phyloP scores from a whole-genome alignment of 2,329 filamentous ascomycete species.

The Ophiognomonia clavigignenti-juglandacearum region DNA sequence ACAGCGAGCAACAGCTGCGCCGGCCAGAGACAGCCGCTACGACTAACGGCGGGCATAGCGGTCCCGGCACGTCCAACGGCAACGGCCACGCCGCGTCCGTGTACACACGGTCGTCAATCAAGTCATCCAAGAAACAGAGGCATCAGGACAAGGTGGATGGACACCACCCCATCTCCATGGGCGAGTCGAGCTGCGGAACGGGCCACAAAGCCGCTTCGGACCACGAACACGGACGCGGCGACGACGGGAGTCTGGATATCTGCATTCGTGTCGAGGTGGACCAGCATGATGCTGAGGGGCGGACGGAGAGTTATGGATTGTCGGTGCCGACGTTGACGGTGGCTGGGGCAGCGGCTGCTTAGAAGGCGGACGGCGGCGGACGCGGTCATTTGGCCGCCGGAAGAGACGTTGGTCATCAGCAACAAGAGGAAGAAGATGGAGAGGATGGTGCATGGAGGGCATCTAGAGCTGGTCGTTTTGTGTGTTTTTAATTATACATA shows the following conservation, averaged over 20 bases:
- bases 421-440: neutral
- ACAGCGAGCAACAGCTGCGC: neutral
- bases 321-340: constrained; percentile 68
- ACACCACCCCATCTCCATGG: constrained; percentile 66
- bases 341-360: constrained; percentile 29
- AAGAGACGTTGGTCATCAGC: neutral
- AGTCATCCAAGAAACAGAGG: neutral
- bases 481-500: neutral
- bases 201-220: constrained; percentile 65
- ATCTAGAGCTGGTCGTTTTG: neutral
- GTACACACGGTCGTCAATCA: constrained; percentile 6
- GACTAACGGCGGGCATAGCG: constrained; percentile 10
- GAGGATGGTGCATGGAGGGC: neutral
- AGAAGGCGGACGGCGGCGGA: no score
- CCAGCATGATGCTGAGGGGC: constrained; percentile 74
- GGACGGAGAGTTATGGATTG: constrained; percentile 77
- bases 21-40: constrained; percentile 10
- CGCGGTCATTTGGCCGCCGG: no score
- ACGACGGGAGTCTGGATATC: constrained; percentile 68
- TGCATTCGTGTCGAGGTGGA: constrained; percentile 83
- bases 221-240: constrained; percentile 46
- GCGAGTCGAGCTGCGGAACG: constrained; percentile 76
- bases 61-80: constrained; percentile 3
- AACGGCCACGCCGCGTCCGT: neutral
- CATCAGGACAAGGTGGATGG: constrained; percentile 39